Conservation (phyloP, 1,284 basidiomycete species). For the Moniliophthora roreri region DNA sequence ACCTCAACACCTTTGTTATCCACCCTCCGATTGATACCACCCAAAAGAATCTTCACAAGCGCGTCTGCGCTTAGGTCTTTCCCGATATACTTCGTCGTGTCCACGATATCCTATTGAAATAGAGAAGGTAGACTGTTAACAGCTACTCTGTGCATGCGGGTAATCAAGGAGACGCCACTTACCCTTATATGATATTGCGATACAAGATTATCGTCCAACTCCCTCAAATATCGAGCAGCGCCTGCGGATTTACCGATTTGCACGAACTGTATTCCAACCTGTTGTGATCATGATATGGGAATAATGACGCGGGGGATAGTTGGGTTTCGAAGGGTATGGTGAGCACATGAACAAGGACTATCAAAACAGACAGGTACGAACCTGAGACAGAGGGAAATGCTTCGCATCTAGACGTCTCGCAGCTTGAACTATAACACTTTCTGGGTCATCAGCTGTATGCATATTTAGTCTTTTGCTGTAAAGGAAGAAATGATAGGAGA, state of each 20-base stretch:
- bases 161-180: neutral
- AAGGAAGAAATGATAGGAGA: neutral
- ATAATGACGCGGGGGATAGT: no score
- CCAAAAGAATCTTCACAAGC: conserved; percentile 15
- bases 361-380: conserved; percentile 18
- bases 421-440: conserved; percentile 45
- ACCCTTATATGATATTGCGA: conserved; percentile 5
- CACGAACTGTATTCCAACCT: conserved; percentile 15
- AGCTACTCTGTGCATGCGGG: neutral
- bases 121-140: neutral
- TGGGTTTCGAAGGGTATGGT: neutral
- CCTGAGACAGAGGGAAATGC: conserved; percentile 54
- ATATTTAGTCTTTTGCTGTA: neutral
- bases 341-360: neutral
- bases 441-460: conserved; percentile 47
- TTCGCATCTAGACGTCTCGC: conserved; percentile 48
- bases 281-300: no score
- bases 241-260: conserved; percentile 11
- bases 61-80: conserved; percentile 7
- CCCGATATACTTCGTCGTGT: conserved; percentile 14
- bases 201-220: conserved; percentile 10
- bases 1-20: conserved; percentile 9
- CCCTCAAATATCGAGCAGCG: conserved; percentile 5
- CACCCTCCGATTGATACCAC: conserved; percentile 14
- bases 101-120: conserved; percentile 13